These are phyloP conservation scores for Lactarius tabidus DNA, from an alignment of 768 basidiomycete species.

Conservation along the genomic window DNA sequence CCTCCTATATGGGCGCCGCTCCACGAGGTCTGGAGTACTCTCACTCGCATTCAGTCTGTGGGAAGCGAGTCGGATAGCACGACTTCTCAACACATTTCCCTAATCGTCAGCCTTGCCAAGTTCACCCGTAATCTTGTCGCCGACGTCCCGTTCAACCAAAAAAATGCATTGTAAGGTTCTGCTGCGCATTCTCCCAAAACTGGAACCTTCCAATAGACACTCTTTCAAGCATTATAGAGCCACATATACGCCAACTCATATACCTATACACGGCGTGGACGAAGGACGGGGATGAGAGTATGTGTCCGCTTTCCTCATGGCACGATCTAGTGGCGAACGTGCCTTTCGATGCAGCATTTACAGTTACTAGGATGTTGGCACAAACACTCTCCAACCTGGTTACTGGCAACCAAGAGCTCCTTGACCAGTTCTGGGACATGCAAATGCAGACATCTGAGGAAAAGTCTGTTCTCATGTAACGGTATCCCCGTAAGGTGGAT, in stretches of 20 bases:
- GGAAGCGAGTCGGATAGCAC: slow-evolving; percentile 45
- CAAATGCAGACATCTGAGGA: slow-evolving; percentile 70
- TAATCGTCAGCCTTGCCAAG: slow-evolving; percentile 46
- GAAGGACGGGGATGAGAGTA: slow-evolving; percentile 55
- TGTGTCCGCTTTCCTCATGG: not conserved
- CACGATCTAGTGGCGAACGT: not conserved
- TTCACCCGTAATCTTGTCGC: slow-evolving; percentile 86
- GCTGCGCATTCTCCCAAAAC: not conserved
- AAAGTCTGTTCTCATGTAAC: slow-evolving; percentile 67
- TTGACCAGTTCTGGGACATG: slow-evolving; percentile 55
- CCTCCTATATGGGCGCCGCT: slow-evolving; percentile 24
- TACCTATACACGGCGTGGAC: slow-evolving; percentile 74
- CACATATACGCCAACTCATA: slow-evolving; percentile 59
- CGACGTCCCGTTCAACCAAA: slow-evolving; percentile 68
- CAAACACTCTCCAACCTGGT: slow-evolving; percentile 84
- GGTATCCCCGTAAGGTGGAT: slow-evolving; percentile 6
- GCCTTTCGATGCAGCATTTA: slow-evolving; percentile 45
- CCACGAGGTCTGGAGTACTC: slow-evolving; percentile 44
- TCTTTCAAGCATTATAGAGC: slow-evolving; percentile 60
- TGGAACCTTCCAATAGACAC: not conserved
- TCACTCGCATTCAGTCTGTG: slow-evolving; percentile 26
- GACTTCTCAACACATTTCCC: slow-evolving; percentile 30
- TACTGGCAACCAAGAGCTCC: slow-evolving; percentile 61
- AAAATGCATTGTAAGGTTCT: slow-evolving; percentile 60
- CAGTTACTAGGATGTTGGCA: slow-evolving; percentile 59